Base-by-base conservation (phyloP, 352 stramenopile species). In the Thalassiosira delicatula region DNA sequence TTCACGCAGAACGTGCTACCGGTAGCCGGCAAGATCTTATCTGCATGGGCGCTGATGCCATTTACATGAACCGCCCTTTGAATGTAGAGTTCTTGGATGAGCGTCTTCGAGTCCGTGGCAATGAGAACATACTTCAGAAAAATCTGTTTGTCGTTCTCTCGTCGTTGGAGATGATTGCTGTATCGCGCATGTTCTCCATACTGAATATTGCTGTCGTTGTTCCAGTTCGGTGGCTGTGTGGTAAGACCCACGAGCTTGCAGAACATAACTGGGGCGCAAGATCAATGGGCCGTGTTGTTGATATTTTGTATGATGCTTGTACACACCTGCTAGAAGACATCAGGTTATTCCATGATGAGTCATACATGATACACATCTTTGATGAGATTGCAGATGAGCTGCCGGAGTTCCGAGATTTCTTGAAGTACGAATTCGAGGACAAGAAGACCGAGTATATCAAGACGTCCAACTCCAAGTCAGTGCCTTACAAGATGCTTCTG, bases 11-110 rank as follows among this genome's bases (percentile, higher is more conserved):
- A 57, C 35, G 33, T 11, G 35, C 37, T 44, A n/a, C 73, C 12
- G 73, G 62, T 33, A 75, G 11, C 9, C 40, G 73, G 12, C 62
- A 76, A 30, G 73, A 81, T 81, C 17, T 81, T 4, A 49, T 27
- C 30, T 51, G 12, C 29, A 59, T 69, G 32, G 73, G 62, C 23
- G 46, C 53, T 17, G 54, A 46, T 56, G 53, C 62, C 32, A 42
- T 81, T n/a, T 81, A 81, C 49, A 76, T 59, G 40, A 76, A 81
- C 54, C 23, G 42, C 14, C 49, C 33, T 14, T 76, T 59, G 21
- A 53, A 68, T 63, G 40, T 60, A 53, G 42, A 63, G 35, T 79
- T 79, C 54, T 56, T 70, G 19, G 49, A 78, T 59, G 49, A 70
- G 59, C 9, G 21, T 3, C 21, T 60, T 32, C 21, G 11, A 7